A percentile compares a stretch with the other conserved stretches of the same genome.
Conservation (phyloP, 352 stramenopile genomes). For the Globisporangium canariense region DNA sequence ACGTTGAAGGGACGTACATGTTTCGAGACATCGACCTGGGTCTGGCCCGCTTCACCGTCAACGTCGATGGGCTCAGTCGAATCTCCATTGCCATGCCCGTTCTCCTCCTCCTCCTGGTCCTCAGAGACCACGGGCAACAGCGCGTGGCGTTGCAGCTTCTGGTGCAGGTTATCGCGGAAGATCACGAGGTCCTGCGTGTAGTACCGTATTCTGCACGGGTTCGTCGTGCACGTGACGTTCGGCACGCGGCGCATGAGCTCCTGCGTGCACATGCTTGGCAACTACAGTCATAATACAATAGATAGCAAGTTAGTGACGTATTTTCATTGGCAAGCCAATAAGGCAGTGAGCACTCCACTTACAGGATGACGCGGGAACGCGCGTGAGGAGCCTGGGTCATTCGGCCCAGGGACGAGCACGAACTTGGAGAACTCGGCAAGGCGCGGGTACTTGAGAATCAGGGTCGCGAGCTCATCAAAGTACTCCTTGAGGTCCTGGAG, state of each 20-base stretch:
- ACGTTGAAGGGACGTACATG: constrained; percentile 40
- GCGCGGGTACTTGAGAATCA: constrained; percentile 87
- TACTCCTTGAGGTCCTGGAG: constrained; percentile 83
- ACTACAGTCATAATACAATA: constrained; percentile 24
- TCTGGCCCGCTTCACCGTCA: not conserved
- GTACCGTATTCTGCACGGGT: constrained; percentile 91
- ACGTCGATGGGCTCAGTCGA: constrained; percentile 15
- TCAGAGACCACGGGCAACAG: constrained; percentile 55
- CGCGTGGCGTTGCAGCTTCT: constrained; percentile 89
- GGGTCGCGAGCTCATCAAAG: constrained; percentile 86
- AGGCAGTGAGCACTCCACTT: not conserved
- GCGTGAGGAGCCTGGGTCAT: constrained; percentile 84
- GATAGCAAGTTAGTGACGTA: too few species aligned
- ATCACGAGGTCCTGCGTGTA: constrained; percentile 94
- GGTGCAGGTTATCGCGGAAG: constrained; percentile 89
- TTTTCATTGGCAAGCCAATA: too few species aligned
- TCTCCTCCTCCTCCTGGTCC: constrained; percentile 21
- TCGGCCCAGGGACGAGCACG: constrained; percentile 90
- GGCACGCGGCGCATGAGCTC: constrained; percentile 68
- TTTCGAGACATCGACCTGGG: constrained; percentile 75
- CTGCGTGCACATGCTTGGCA: constrained; percentile 65
- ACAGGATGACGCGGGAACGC: constrained; percentile 82
- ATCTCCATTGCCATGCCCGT: constrained; percentile 8
- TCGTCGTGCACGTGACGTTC: constrained; percentile 84
- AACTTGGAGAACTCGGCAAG: constrained; percentile 87